Base-by-base conservation (phyloP, 192 early-diverging fungal genomes). In the Piromyces sp. region DNA sequence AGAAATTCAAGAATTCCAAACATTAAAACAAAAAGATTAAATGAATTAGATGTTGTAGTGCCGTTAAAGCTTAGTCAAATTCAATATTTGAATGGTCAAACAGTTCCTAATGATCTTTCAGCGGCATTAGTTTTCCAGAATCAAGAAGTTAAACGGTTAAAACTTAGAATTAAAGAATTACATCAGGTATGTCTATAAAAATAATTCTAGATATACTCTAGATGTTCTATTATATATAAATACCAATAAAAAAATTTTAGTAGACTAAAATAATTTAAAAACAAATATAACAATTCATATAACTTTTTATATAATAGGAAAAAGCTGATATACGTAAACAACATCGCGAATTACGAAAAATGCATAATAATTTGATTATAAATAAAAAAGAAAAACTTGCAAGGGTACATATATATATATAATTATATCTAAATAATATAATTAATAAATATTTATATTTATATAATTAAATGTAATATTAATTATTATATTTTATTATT, bases 1-100 rank as follows among this genome's bases (percentile, higher is more conserved):
- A 58, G 91, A 92, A 85, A 92, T 92, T 81, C 90, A 92, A 84
- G 89, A 91, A 33, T 92, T 92, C 85, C 91, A 92, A 82, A 92
- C 90, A 9, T 89, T 90, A 80, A 92, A 92, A 81, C 91, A 92
- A 81, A 86, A 29, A 92, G 91, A 82, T 84, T 92, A 78, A 92
- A 92, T 82, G 89, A 92, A 83, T 82, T 92, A 19, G 89, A 89
- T 82, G 90, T 92, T 5, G 85, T 89, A 14, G 89, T 87, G 19
- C 91, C 91, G 5, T 83, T 92, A 15, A 81, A 87, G 80, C 80
- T 87, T n/a, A 87, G 88, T 80, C 91, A 92, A 83, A 84, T 91
- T 79, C 87, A 89, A 82, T 86, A 86, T 81, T 82, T 92, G 5
- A 90, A 90, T 33, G 80, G 86, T 15, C 83, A 87, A 29, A 29